Evolutionary conservation across 129 eudicot genomes (phyloP).

Genomic region (Gnaphalium uliginosum): DNA sequence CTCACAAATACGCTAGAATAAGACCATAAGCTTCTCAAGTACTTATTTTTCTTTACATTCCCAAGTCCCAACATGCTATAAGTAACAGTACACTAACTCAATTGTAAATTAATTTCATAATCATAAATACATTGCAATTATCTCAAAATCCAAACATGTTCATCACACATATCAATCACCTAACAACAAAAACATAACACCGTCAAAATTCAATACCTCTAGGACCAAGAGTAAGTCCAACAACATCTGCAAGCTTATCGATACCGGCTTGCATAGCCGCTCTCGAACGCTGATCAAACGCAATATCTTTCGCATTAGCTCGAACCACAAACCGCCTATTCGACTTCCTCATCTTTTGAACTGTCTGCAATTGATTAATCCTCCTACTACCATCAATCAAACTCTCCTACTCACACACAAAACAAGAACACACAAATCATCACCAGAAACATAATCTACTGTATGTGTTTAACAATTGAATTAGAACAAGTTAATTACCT

Average conservation of each 20-base stretch:
- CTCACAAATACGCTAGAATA: neutral
- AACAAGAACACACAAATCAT: constrained; percentile 11
- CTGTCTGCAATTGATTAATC: constrained; percentile 43
- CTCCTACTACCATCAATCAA: constrained; percentile 38
- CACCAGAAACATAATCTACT: constrained; percentile 16
- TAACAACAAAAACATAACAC: neutral
- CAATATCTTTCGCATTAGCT: constrained; percentile 73
- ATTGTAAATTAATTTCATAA: neutral
- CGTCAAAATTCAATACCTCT: constrained; percentile 42
- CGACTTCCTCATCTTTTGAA: constrained; percentile 26
- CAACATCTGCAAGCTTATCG: constrained; percentile 74
- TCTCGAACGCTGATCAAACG: constrained; percentile 68
- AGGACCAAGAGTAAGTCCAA: constrained; percentile 80
- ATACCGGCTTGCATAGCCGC: constrained; percentile 76
- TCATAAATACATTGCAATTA: neutral
- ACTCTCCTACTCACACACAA: constrained; percentile 37
- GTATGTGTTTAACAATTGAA: neutral
- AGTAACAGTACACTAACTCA: neutral
- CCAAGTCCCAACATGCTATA: too few species aligned
- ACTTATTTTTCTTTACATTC: too few species aligned
- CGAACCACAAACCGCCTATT: constrained; percentile 51
- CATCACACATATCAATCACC: neutral
- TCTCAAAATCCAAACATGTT: neutral
- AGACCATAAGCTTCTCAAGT: too few species aligned
- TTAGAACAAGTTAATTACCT: neutral